A percentile compares a stretch with the other conserved stretches of the same genome.
These are phyloP conservation scores for Colletotrichum gloeosporioides DNA, from an alignment of 2,329 filamentous ascomycete species.

Conservation along the genomic window DNA sequence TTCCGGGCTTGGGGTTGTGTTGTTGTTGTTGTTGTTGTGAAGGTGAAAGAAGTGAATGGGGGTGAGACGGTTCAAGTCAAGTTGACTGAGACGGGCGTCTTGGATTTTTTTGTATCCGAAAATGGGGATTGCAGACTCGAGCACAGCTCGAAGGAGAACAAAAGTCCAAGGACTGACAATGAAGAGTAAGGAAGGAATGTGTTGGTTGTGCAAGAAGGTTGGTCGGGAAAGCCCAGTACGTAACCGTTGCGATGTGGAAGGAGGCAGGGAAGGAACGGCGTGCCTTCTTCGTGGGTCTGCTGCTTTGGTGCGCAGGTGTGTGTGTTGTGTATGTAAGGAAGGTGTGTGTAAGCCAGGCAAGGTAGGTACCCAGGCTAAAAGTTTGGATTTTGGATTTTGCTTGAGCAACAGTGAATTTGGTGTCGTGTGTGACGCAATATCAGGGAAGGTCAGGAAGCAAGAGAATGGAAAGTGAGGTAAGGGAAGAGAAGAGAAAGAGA, in stretches of 20 bases:
- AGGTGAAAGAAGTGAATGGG: slow-evolving; percentile 10
- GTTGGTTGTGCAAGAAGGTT: slow-evolving; percentile 15
- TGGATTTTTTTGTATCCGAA: slow-evolving; percentile 9
- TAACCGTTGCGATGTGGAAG: slow-evolving; percentile 11
- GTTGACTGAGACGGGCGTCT: slow-evolving; percentile 8
- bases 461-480: background rate
- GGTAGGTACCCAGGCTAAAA: background rate
- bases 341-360: background rate
- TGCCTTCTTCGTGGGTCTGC: background rate
- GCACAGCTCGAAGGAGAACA: slow-evolving; percentile 1
- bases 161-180: slow-evolving; percentile 2
- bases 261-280: slow-evolving; percentile 20
- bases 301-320: background rate
- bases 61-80: slow-evolving; percentile 18
- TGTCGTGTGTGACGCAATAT: slow-evolving; percentile 13
- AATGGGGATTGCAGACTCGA: background rate
- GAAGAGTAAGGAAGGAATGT: slow-evolving; percentile 15
- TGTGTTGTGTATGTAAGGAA: background rate
- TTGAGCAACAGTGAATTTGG: background rate
- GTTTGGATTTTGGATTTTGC: slow-evolving; percentile 1
- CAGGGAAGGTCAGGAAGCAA: slow-evolving; percentile 5
- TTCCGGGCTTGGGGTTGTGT: background rate
- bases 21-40: background rate
- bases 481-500: background rate
- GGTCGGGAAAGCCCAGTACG: slow-evolving; percentile 9